Percentiles rank a stretch among this genome's conserved stretches.
These are phyloP conservation scores for Gonapodya prolifera DNA, from an alignment of 192 early-diverging fungal species.

Conservation along the genomic window DNA sequence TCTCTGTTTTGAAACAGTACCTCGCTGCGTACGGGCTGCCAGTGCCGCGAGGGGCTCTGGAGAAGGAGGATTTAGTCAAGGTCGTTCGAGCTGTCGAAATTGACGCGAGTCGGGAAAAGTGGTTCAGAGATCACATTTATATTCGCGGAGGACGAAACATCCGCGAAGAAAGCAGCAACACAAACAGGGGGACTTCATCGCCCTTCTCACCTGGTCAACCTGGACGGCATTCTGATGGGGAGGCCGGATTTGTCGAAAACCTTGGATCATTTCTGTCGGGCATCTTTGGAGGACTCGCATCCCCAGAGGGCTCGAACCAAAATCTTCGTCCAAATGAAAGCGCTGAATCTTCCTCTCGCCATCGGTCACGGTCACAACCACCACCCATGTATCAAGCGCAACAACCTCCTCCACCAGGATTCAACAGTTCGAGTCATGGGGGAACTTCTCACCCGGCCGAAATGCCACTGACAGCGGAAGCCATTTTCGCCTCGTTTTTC, in stretches of 20 bases:
- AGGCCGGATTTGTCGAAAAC: not conserved
- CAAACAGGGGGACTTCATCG: not conserved
- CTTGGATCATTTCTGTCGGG: not conserved
- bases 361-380: not conserved
- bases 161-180: not conserved
- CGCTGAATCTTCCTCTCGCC: not conserved
- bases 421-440: too few relatives aligned
- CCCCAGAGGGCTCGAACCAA: not conserved
- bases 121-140: not conserved
- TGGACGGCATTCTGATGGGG: not conserved
- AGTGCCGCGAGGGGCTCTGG: constrained; percentile 8
- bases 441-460: not conserved
- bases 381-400: not conserved
- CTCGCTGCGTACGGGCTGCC: constrained; percentile 14
- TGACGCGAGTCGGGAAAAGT: not conserved
- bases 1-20: constrained; percentile 15
- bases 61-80: constrained; percentile 18
- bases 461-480: not conserved
- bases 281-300: not conserved
- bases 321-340: not conserved
- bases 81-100: constrained; percentile 7
- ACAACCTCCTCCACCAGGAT: not conserved
- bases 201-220: not conserved
- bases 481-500: not conserved
- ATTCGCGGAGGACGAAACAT: constrained; percentile 9